Base-by-base conservation (phyloP, 306 rosid species). In the Cercis canadensis region DNA sequence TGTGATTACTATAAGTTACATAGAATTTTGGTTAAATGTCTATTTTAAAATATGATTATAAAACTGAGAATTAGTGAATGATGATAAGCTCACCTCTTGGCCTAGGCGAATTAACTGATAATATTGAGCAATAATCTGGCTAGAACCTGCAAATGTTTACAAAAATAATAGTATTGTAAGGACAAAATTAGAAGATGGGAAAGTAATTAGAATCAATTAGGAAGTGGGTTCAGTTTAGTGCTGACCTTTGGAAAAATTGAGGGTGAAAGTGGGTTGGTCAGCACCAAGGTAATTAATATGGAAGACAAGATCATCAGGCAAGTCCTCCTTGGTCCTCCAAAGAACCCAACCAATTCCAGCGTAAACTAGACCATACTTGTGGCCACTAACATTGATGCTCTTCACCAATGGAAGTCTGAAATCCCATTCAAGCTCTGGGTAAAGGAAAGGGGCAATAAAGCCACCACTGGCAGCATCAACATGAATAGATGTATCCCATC, bases 231-330 rank as follows among this genome's bases (percentile, higher is more conserved):
- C n/a, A n/a, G n/a, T n/a, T n/a, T n/a, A n/a, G n/a, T n/a, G n/a
- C n/a, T 57, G 70, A 75, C 98, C 98, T 84, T 93, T 93, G 41
- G 98, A 93, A 86, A 93, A 93, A 69, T 93, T 93, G 76, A 93
- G 98, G 17, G 98, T 93, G 86, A 93, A 93, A 47, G 98, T 93
- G 78, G 98, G 98, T 66, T 93, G 98, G 67, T 93, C 98, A 52
- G 98, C 98, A 67, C 86, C 83, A 44, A 82, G 86, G 64, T 82
- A 82, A 47, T 78, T 78, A 18, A 82, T 82, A 52, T 85, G 87
- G 59, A 89, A 89, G 57, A 89, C 58, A 13, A 89, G 92, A 5
- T 85, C 89, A 19, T 87, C 54, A 10, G 96, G 96, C 59, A 89
- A 80, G 40, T 89, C 96, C 0, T 85, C 63, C 45, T 85, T 77